phyloP scores from a whole-genome alignment of 2,329 filamentous ascomycete genomes.

The Trichoderma sp. region DNA sequence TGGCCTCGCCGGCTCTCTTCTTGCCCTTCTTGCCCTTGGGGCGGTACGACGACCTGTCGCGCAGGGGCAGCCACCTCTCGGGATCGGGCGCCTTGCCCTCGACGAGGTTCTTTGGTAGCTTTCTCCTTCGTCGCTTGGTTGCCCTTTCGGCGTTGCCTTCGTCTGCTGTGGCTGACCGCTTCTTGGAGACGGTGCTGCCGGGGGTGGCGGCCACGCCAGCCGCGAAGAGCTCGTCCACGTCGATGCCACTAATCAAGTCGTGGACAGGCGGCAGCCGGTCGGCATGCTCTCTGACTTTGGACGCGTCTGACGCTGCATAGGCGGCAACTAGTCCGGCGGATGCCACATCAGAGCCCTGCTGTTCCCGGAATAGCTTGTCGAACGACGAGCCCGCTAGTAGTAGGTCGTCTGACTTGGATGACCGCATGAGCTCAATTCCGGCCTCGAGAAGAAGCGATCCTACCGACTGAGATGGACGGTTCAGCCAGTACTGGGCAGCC shows the following conservation, averaged over 20 bases:
- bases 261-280: conserved; percentile 60
- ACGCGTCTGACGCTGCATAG: conserved; percentile 61
- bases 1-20: conserved; percentile 73
- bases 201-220: conserved; percentile 57
- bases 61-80: conserved; percentile 88
- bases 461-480: conserved; percentile 47
- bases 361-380: conserved; percentile 62
- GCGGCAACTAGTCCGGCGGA: conserved; percentile 85
- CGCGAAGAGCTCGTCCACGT: conserved; percentile 62
- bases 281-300: conserved; percentile 54
- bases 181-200: conserved; percentile 42
- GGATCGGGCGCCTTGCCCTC: conserved; percentile 79
- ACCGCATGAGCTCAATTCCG: conserved; percentile 78
- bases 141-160: conserved; percentile 38
- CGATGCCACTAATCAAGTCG: conserved; percentile 58
- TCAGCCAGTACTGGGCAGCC: conserved; percentile 78
- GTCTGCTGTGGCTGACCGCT: conserved; percentile 45
- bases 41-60: conserved; percentile 82
- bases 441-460: conserved; percentile 75
- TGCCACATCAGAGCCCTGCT: conserved; percentile 66
- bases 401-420: conserved; percentile 66
- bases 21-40: conserved; percentile 92
- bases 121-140: conserved; percentile 58
- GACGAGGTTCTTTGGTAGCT: conserved; percentile 71
- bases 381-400: conserved; percentile 76